Percentiles rank a stretch among this genome's conserved stretches.
Evolutionary conservation across 164 flowering plant species (phyloP).

Genomic region (Vitis labrusca): DNA sequence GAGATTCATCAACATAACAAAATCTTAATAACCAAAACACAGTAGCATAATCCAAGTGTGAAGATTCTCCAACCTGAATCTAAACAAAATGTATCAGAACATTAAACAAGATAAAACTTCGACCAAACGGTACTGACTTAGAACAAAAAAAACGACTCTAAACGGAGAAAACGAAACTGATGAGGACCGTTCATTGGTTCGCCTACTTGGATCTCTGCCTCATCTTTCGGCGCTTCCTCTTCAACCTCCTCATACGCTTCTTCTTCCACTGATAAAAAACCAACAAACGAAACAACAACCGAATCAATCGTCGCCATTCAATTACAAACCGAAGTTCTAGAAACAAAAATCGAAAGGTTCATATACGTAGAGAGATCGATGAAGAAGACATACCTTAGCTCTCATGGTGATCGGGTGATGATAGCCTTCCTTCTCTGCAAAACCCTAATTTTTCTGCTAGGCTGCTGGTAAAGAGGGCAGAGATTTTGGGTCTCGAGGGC

Average conservation of each 20-base stretch:
- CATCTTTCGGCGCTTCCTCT: conserved; percentile 60
- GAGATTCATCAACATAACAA: neutral
- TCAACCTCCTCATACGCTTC: conserved; percentile 59
- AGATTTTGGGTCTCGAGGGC: neutral
- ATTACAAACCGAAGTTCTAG: neutral
- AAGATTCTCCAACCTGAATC: too few relatives aligned
- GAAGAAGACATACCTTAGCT: conserved; percentile 26
- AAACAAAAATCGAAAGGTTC: neutral
- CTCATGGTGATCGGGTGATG: conserved; percentile 20
- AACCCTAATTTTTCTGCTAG: neutral
- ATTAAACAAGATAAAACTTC: neutral
- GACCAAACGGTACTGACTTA: neutral
- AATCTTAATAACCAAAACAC: neutral
- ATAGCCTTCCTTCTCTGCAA: neutral
- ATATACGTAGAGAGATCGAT: too few relatives aligned
- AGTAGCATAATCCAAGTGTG: too few relatives aligned
- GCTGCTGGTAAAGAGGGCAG: neutral
- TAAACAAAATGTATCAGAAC: neutral
- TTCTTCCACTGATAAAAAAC: conserved; percentile 39
- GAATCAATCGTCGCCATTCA: neutral
- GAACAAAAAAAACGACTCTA: neutral
- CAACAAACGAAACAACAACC: neutral
- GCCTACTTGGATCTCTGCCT: conserved; percentile 50
- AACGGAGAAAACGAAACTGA: too few relatives aligned
- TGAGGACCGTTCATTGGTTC: too few relatives aligned